Conservation (phyloP, 306 rosid species). For the Vigna trinervia region DNA sequence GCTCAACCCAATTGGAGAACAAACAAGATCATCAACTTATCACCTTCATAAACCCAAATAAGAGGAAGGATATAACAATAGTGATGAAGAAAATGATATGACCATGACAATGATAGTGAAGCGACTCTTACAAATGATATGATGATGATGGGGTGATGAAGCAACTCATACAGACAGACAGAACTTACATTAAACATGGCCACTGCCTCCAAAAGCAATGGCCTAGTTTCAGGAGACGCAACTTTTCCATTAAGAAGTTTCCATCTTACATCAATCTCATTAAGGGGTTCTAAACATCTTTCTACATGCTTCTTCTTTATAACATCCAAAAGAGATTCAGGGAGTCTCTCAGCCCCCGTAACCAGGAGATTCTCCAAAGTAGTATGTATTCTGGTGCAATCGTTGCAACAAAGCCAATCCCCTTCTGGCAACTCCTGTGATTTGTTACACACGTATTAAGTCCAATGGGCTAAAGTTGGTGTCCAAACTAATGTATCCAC, state of each 20-base stretch:
- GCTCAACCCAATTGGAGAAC: slow-evolving; percentile 36
- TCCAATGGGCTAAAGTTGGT: slow-evolving; percentile 23
- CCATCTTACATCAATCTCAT: slow-evolving; percentile 84
- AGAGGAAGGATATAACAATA: slow-evolving; percentile 1
- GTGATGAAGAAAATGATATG: background rate
- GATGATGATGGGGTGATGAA: slow-evolving; percentile 15
- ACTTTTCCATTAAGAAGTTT: slow-evolving; percentile 87
- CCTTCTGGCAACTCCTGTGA: slow-evolving; percentile 94
- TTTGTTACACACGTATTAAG: slow-evolving; percentile 36
- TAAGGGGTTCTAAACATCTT: slow-evolving; percentile 58
- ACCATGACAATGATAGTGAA: background rate
- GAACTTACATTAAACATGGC: slow-evolving; percentile 86
- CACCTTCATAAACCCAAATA: slow-evolving; percentile 15
- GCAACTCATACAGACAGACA: slow-evolving; percentile 29
- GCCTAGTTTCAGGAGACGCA: slow-evolving; percentile 86
- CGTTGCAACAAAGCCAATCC: slow-evolving; percentile 91
- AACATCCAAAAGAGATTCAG: slow-evolving; percentile 70
- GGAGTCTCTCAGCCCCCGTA: slow-evolving; percentile 78
- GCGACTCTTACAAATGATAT: slow-evolving; percentile 20
- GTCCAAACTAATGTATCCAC: slow-evolving; percentile 32
- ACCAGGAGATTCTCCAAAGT: slow-evolving; percentile 72
- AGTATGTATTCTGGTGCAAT: slow-evolving; percentile 80
- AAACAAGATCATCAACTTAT: slow-evolving; percentile 33
- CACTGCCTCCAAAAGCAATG: slow-evolving; percentile 79
- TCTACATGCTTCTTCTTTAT: slow-evolving; percentile 75